Conservation (phyloP, 805 yeast species). For the Pichia ethanolica region DNA sequence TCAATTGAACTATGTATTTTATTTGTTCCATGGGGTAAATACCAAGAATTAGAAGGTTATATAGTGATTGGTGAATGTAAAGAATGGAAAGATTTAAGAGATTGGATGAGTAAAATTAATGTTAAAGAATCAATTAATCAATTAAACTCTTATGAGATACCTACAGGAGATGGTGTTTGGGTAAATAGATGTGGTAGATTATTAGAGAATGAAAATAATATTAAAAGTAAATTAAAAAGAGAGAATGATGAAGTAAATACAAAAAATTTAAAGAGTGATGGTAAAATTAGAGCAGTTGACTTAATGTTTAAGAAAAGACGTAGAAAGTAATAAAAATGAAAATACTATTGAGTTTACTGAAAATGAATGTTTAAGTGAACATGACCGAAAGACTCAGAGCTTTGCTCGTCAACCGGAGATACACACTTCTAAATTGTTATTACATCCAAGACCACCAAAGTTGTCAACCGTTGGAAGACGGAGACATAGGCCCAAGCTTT, state of each 20-base stretch:
- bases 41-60: constrained; percentile 12
- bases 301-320: constrained; percentile 14
- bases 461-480: neutral
- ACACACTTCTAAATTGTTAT: constrained; percentile 29
- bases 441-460: constrained; percentile 2
- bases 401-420: constrained; percentile 44
- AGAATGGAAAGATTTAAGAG: constrained; percentile 5
- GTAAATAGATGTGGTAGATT: constrained; percentile 22
- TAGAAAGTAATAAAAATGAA: neutral
- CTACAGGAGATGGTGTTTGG: constrained; percentile 11
- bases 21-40: constrained; percentile 14
- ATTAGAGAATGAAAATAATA: neutral
- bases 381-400: constrained; percentile 45
- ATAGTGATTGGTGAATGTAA: constrained; percentile 21
- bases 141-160: constrained; percentile 7
- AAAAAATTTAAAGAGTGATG: neutral
- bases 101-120: constrained; percentile 8
- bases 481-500: constrained; percentile 1
- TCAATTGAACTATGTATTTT: constrained; percentile 22
- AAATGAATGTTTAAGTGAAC: constrained; percentile 35
- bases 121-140: constrained; percentile 10
- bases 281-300: constrained; percentile 16
- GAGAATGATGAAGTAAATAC: neutral
- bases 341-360: neutral
- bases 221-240: no score